Evolutionary conservation across 2,329 filamentous ascomycete genomes (phyloP).

Genomic region (Chaetomium olivaceum): DNA sequence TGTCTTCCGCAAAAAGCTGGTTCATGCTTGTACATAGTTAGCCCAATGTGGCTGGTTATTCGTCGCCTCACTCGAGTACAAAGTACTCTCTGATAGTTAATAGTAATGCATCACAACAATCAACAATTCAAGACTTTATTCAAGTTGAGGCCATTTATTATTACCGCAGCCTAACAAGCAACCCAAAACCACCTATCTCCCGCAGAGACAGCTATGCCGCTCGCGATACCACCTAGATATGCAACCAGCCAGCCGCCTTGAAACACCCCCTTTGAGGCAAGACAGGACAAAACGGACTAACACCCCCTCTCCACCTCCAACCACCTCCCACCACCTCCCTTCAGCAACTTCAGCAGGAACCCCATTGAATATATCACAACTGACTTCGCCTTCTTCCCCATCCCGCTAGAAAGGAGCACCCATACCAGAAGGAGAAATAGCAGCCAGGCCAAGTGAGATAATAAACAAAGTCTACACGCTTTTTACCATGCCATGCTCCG

Average conservation of each 20-base stretch:
- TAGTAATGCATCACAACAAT: too few species aligned
- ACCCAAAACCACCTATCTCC: neutral
- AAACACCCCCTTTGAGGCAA: neutral
- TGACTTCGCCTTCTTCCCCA: neutral
- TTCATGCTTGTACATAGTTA: neutral
- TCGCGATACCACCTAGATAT: neutral
- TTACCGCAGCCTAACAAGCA: neutral
- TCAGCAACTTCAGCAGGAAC: neutral
- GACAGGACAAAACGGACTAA: neutral
- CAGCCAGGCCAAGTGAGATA: neutral
- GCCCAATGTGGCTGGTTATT: too few species aligned
- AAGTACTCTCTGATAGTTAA: too few species aligned
- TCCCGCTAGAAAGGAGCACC: neutral
- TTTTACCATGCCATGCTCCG: constrained; percentile 1
- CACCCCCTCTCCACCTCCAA: neutral
- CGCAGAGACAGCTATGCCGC: neutral
- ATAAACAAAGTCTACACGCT: constrained; percentile 1
- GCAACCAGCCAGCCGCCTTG: neutral
- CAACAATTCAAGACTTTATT: neutral
- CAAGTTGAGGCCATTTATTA: neutral
- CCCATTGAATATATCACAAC: neutral
- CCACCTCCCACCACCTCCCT: neutral
- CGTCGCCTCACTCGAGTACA: too few species aligned
- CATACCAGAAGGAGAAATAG: neutral
- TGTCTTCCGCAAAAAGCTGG: too few species aligned